A percentile compares a stretch with the other conserved stretches of the same genome.
Evolutionary conservation across 306 rosid genomes (phyloP).

Genomic region (Rosa multiflora): DNA sequence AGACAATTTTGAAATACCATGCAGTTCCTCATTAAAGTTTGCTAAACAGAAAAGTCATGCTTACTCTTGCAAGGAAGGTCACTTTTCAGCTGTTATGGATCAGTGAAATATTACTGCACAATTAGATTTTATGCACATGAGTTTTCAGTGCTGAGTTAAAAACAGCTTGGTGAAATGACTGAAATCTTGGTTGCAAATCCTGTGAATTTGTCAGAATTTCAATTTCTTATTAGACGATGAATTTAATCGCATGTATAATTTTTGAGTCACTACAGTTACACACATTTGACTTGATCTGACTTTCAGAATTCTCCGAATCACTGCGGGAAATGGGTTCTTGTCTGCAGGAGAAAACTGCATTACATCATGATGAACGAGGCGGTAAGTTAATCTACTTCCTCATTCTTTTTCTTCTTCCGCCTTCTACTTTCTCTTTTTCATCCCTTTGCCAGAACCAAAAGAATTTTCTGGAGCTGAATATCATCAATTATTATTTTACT

Average conservation of each 20-base stretch:
- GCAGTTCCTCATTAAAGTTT: background rate
- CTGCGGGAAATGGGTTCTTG: constrained; percentile 82
- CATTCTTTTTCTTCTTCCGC: background rate
- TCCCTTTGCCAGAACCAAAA: background rate
- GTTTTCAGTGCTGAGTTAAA: background rate
- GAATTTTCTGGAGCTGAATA: background rate
- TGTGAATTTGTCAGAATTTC: background rate
- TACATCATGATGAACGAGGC: constrained; percentile 56
- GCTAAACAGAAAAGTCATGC: background rate
- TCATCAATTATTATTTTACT: background rate
- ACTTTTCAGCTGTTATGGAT: background rate
- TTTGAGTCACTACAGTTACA: background rate
- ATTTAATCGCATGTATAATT: constrained; percentile 8
- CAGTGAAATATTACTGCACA: background rate
- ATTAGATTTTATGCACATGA: background rate
- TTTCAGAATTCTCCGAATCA: constrained; percentile 87
- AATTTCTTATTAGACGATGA: background rate
- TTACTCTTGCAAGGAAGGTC: background rate
- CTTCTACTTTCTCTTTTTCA: background rate
- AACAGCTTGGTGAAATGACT: background rate
- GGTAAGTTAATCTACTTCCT: constrained; percentile 31
- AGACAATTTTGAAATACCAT: background rate
- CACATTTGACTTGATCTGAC: constrained; percentile 9
- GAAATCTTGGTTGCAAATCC: background rate
- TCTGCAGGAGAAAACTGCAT: constrained; percentile 58